These are phyloP conservation scores for Phylloporus sp. DNA, from an alignment of 768 basidiomycete genomes.

Conservation along the genomic window DNA sequence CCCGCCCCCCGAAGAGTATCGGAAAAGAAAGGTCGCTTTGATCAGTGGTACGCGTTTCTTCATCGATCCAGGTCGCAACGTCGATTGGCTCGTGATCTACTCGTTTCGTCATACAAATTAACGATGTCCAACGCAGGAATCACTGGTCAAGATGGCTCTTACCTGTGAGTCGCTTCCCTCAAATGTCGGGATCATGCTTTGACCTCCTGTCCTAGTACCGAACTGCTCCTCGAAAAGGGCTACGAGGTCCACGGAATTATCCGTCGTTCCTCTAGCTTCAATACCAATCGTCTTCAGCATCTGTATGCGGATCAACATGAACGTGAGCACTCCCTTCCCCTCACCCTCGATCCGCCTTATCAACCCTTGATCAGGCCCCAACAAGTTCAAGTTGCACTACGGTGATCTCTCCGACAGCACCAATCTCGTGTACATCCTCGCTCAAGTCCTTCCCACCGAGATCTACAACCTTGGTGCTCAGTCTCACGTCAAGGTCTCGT, in stretches of 20 bases:
- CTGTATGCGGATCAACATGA: slow-evolving; percentile 92
- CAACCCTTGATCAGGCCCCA: slow-evolving; percentile 44
- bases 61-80: not conserved
- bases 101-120: slow-evolving; percentile 4
- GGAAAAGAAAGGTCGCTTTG: slow-evolving; percentile 87
- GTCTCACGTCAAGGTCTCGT: slow-evolving; percentile 98
- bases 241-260: slow-evolving; percentile 96
- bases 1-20: slow-evolving; percentile 75
- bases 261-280: slow-evolving; percentile 96
- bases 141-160: slow-evolving; percentile 95
- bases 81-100: slow-evolving; percentile 1
- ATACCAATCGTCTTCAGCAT: slow-evolving; percentile 91
- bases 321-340: slow-evolving; percentile 44
- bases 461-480: slow-evolving; percentile 98
- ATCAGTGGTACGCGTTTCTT: slow-evolving; percentile 66
- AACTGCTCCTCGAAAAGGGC: slow-evolving; percentile 79
- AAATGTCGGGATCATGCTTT: not conserved
- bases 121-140: slow-evolving; percentile 53
- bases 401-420: slow-evolving; percentile 95
- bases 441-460: slow-evolving; percentile 91
- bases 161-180: slow-evolving; percentile 57
- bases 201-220: slow-evolving; percentile 48
- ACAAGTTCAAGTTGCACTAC: slow-evolving; percentile 81
- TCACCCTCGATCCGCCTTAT: not conserved
- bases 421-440: slow-evolving; percentile 94